A percentile compares a stretch with the other conserved stretches of the same genome.
Evolutionary conservation across 129 eudicot species (phyloP).

Genomic region (Helianthus tuberosus): DNA sequence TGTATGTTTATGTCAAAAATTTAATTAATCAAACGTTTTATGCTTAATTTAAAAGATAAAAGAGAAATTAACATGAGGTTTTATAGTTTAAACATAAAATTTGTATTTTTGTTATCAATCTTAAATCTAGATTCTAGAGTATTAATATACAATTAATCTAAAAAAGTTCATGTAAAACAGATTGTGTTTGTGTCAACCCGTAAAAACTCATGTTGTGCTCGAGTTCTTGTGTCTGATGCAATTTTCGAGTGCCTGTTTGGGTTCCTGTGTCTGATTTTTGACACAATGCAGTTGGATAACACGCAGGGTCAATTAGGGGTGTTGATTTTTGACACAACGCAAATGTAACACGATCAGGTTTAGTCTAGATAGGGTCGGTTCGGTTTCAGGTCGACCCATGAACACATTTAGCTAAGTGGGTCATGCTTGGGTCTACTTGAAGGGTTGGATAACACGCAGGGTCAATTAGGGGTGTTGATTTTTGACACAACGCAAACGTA

Average conservation of each 20-base stretch:
- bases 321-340: not conserved
- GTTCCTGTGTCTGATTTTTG: too few relatives aligned
- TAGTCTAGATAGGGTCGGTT: not conserved
- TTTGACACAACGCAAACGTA: not conserved
- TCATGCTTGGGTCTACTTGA: too few relatives aligned
- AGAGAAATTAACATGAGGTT: too few relatives aligned
- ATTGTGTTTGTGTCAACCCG: not conserved
- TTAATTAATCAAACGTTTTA: too few relatives aligned
- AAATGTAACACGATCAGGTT: not conserved
- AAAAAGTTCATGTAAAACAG: not conserved
- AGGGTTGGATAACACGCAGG: not conserved
- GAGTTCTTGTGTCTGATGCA: not conserved
- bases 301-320: not conserved
- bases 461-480: not conserved
- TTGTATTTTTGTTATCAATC: not conserved
- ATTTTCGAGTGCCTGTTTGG: not conserved
- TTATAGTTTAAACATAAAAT: too few relatives aligned
- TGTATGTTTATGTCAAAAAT: too few relatives aligned
- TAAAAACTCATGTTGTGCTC: not conserved
- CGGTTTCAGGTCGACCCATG: too few relatives aligned
- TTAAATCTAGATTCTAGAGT: not conserved
- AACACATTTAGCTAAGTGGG: too few relatives aligned
- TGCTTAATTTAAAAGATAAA: too few relatives aligned
- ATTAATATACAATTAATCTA: not conserved
- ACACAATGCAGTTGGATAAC: too few relatives aligned